These are phyloP conservation scores for Pseudozyma sp. DNA, from an alignment of 1,284 basidiomycete species.

Conservation along the genomic window DNA sequence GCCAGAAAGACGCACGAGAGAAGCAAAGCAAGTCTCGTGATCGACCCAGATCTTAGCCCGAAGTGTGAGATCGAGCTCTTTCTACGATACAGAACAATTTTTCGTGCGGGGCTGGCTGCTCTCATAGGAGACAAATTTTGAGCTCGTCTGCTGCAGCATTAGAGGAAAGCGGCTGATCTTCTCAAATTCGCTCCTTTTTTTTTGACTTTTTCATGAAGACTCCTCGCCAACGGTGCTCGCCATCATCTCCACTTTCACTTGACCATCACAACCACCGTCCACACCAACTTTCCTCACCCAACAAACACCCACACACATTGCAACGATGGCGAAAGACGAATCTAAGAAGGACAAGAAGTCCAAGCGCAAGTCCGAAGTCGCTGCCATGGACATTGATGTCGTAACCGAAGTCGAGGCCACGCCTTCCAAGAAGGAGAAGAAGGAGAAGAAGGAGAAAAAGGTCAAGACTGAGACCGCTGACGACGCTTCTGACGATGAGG, in stretches of 20 bases:
- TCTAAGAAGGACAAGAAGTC: slow-evolving; percentile 63
- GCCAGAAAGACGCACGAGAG: slow-evolving; percentile 20
- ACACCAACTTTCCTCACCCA: not conserved
- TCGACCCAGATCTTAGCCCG: slow-evolving; percentile 4
- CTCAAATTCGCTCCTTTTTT: slow-evolving; percentile 4
- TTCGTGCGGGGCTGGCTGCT: not conserved
- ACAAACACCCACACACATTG: not conserved
- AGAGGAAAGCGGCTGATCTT: not conserved
- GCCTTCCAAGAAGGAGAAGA: slow-evolving; percentile 55
- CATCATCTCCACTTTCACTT: slow-evolving; percentile 3
- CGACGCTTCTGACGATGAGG: slow-evolving; percentile 49
- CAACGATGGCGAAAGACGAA: slow-evolving; percentile 60
- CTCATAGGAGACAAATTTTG: slow-evolving; percentile 2
- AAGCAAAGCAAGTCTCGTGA: slow-evolving; percentile 19
- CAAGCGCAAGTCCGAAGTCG: slow-evolving; percentile 52
- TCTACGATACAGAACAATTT: not conserved
- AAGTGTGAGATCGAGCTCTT: slow-evolving; percentile 12
- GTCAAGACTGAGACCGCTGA: slow-evolving; percentile 25
- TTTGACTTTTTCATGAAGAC: not conserved
- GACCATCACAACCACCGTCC: slow-evolving; percentile 3
- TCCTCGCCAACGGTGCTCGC: not conserved
- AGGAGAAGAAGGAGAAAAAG: slow-evolving; percentile 59
- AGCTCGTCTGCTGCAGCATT: not conserved
- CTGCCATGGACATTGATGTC: slow-evolving; percentile 43
- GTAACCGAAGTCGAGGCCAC: slow-evolving; percentile 26